Base-by-base conservation (phyloP, 164 flowering plant species). In the Vitis vinifera region DNA sequence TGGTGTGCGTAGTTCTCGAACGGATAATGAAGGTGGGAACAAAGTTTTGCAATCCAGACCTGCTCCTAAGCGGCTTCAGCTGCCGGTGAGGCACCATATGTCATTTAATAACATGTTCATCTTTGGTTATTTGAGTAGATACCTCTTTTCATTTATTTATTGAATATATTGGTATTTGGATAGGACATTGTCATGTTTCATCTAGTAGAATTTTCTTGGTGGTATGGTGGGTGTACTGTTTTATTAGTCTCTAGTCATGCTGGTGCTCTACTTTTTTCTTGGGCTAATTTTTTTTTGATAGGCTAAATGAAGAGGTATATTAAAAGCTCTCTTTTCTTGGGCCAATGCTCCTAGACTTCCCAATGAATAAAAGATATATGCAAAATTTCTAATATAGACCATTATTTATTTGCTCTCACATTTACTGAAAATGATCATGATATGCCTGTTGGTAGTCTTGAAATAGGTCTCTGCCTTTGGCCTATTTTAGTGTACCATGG, bases 1-100 rank as follows among this genome's bases (percentile, higher is more conserved):
- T 76, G 81, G 72, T 8, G 80, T 49, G 51, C 78, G 58, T 64
- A 66, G 64, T 72, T 78, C 83, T 68, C 74, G 63, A 49, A 74
- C 66, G 65, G 81, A 84, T 68, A 68, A 56, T 76, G 80, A 73
- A 55, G 75, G 37, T 71, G 76, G 30, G 53, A 55, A 66, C 37
- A 70, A 53, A 58, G 58, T 63, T 27, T 61, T 73, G 78, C 78
- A 63, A 64, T 70, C 63, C 62, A 74, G 55, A 65, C 52, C 79
- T 69, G 47, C 77, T 64, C 29, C 77, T 53, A 62, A 76, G 59
- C 79, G 51, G 62, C 17, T 69, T 72, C 70, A 74, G 57, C 83
- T 76, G 37, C 63, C 68, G 67, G 88, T 83, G 70, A 76, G 79
- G 19, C 17, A 10, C 56, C 44, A 14, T 37, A 10, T 67, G 10